Conservation (phyloP, 2,329 filamentous ascomycete species). For the Ophiostoma ulmi region DNA sequence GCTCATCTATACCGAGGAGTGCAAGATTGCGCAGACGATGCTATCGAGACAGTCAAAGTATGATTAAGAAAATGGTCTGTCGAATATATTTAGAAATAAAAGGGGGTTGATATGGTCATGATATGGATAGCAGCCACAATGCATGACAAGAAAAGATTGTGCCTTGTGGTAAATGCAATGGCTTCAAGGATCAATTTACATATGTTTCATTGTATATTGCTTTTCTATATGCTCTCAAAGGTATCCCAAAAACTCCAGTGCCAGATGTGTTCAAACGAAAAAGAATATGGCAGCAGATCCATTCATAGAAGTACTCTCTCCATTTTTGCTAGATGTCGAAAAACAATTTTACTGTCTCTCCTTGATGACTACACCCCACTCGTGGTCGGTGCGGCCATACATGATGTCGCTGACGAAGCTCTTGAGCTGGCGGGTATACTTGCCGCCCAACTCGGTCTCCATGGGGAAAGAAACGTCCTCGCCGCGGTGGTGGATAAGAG, state of each 20-base stretch:
- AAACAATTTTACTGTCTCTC: constrained; percentile 39
- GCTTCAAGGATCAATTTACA: background rate
- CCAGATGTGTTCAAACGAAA: background rate
- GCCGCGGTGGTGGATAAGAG: constrained; percentile 62
- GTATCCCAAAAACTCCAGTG: background rate
- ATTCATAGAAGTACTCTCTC: background rate
- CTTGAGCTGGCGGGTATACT: constrained; percentile 60
- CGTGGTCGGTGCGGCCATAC: constrained; percentile 63
- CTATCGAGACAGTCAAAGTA: constrained; percentile 28
- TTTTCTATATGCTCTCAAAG: background rate
- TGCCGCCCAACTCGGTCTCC: constrained; percentile 46
- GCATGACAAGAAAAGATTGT: background rate
- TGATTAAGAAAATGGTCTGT: background rate
- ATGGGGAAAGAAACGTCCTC: constrained; percentile 59
- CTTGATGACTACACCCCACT: constrained; percentile 64
- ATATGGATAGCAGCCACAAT: background rate
- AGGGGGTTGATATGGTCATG: background rate
- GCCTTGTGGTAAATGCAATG: background rate
- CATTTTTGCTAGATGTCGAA: background rate
- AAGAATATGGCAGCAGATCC: background rate
- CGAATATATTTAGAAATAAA: background rate
- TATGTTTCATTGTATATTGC: background rate
- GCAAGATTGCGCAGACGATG: constrained; percentile 28
- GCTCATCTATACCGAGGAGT: constrained; percentile 27
- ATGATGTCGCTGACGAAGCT: constrained; percentile 65